Percentiles rank a stretch among this genome's conserved stretches.
phyloP scores from a whole-genome alignment of 202 grass and related monocot species.

The Panicum virgatum region DNA sequence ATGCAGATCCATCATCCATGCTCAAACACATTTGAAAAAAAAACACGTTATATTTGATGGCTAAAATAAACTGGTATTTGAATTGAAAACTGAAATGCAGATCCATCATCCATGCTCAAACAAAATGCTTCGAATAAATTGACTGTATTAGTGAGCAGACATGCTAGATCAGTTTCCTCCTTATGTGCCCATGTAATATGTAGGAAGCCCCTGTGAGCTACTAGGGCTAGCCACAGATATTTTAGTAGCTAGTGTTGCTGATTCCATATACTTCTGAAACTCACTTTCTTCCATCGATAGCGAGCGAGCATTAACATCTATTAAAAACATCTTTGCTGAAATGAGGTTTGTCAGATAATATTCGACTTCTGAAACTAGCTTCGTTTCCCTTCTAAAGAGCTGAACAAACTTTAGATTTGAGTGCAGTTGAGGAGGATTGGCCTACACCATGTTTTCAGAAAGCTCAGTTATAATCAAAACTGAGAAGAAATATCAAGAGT shows the following conservation, averaged over 20 bases:
- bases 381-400: slow-evolving; percentile 80
- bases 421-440: slow-evolving; percentile 91
- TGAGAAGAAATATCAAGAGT: slow-evolving; percentile 16
- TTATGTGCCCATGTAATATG: slow-evolving; percentile 18
- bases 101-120: background rate
- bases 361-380: slow-evolving; percentile 89
- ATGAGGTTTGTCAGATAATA: slow-evolving; percentile 93
- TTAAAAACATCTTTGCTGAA: slow-evolving; percentile 85
- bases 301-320: slow-evolving; percentile 64
- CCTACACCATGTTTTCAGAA: slow-evolving; percentile 42
- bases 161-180: slow-evolving; percentile 44
- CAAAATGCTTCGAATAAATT: slow-evolving; percentile 19
- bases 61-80: background rate
- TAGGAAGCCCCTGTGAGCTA: slow-evolving; percentile 29
- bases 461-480: slow-evolving; percentile 1
- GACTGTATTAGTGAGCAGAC: slow-evolving; percentile 39
- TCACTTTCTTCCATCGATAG: slow-evolving; percentile 84
- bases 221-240: slow-evolving; percentile 43
- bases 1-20: no score
- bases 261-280: slow-evolving; percentile 75
- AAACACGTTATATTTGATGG: background rate
- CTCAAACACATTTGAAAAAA: no score
- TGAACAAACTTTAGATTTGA: slow-evolving; percentile 94
- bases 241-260: slow-evolving; percentile 55
- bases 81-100: background rate